Evolutionary conservation across 2,329 filamentous ascomycete genomes (phyloP), one percentile per base, ranked within the genome.

Genomic region (Lachnum nothofagi): DNA sequence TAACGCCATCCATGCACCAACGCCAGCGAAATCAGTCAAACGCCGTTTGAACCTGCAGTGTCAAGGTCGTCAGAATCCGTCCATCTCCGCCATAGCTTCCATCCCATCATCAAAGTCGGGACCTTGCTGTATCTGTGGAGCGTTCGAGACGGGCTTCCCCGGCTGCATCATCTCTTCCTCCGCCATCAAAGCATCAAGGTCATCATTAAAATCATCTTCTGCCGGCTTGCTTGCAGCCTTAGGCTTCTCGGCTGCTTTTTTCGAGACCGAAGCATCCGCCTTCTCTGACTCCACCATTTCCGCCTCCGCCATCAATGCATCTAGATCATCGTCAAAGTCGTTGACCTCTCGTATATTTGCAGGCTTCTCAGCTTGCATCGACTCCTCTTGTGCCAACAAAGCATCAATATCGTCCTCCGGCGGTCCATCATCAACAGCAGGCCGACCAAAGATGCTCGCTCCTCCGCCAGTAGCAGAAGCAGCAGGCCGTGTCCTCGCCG

Each of bases 21-120:
- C 25, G 25, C 25, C 25, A 12, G 12, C 6, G 6, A 27, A 6
- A 27, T 27, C 12, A 27, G n/a, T n/a, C n/a, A n/a, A n/a, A n/a
- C n/a, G n/a, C n/a, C 25, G 12, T 27, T 6, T 27, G 6, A 12
- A 6, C 6, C 25, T 12, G 12, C 25, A 27, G 25, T 12, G 12
- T 6, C 25, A 27, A 12, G 6, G 12, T 12, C 25, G 6, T 27
- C 25, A 27, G 25, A 27, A 14, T 37, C 53, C 77, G 34, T 77
- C 76, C 75, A 81, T 78, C 54, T 80, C 80, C 31, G 76, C 79
- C 80, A 89, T 83, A 1, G 77, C 82, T 51, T 81, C 83, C 66
- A 71, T 45, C 19, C 60, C 62, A 54, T 61, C 71, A 47, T 79
- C 75, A 10, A 78, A 68, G 31, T 72, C 68, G 14, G 23, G 16